Percentiles rank a stretch among this genome's conserved stretches.
Conservation (phyloP, 805 yeast genomes). For the Hanseniaspora osmophila region DNA sequence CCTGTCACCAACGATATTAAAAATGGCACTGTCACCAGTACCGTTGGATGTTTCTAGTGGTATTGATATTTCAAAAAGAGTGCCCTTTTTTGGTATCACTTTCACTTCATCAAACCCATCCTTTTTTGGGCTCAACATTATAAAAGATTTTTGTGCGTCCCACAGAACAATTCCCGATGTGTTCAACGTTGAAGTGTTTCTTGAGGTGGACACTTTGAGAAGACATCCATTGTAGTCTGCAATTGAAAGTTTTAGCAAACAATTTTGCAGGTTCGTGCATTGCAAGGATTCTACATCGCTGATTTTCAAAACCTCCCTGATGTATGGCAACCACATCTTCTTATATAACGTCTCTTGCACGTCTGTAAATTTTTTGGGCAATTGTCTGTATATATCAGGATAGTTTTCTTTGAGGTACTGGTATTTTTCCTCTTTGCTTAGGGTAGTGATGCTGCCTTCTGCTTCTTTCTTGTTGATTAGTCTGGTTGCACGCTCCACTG, state of each 20-base stretch:
- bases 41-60: slow-evolving; percentile 19
- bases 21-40: slow-evolving; percentile 31
- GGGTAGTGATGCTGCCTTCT: slow-evolving; percentile 4
- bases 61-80: slow-evolving; percentile 42
- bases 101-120: slow-evolving; percentile 47
- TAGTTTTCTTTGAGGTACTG: slow-evolving; percentile 13
- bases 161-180: slow-evolving; percentile 63
- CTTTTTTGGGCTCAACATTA: slow-evolving; percentile 34
- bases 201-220: slow-evolving; percentile 43
- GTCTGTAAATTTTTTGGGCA: slow-evolving; percentile 32
- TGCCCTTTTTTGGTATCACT: slow-evolving; percentile 52
- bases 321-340: slow-evolving; percentile 61
- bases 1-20: slow-evolving; percentile 67
- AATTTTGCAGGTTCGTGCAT: slow-evolving; percentile 13
- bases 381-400: slow-evolving; percentile 9
- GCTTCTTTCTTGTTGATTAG: neutral
- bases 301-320: slow-evolving; percentile 38
- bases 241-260: slow-evolving; percentile 47
- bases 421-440: slow-evolving; percentile 11
- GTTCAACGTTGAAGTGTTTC: slow-evolving; percentile 45
- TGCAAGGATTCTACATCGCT: slow-evolving; percentile 5
- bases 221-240: slow-evolving; percentile 77
- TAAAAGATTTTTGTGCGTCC: slow-evolving; percentile 66
- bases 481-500: slow-evolving; percentile 15
- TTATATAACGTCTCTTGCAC: slow-evolving; percentile 29